These are phyloP conservation scores for Penicillium rolfsii DNA, from an alignment of 2,329 filamentous ascomycete species.

Conservation along the genomic window DNA sequence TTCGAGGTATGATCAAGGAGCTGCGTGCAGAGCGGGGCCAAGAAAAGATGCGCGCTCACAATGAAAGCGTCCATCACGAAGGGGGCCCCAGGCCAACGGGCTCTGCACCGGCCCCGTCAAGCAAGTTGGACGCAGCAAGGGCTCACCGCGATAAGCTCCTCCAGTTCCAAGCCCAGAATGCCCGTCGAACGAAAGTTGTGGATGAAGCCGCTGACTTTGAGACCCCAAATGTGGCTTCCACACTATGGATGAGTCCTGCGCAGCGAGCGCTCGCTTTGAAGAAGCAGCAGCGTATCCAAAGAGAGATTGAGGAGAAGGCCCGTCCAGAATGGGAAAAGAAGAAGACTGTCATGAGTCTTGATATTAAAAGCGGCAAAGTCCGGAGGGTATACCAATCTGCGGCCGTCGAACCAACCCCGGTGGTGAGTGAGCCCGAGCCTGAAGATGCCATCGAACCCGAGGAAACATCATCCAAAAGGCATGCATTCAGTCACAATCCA, in stretches of 20 bases:
- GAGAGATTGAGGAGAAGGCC: slow-evolving; percentile 85
- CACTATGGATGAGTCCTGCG: slow-evolving; percentile 81
- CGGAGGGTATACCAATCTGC: slow-evolving; percentile 57
- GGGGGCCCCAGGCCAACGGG: slow-evolving; percentile 35
- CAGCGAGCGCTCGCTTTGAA: slow-evolving; percentile 83
- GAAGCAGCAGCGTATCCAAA: slow-evolving; percentile 77
- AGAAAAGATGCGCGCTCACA: slow-evolving; percentile 82
- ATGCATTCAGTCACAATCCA: slow-evolving; percentile 50
- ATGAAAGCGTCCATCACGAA: slow-evolving; percentile 53
- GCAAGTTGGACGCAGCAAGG: slow-evolving; percentile 69
- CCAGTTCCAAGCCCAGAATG: slow-evolving; percentile 82
- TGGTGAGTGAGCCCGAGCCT: slow-evolving; percentile 22
- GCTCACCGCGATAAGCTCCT: slow-evolving; percentile 81
- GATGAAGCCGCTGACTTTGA: slow-evolving; percentile 82
- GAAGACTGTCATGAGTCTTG: slow-evolving; percentile 80
- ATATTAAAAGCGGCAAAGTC: slow-evolving; percentile 76
- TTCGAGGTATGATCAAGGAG: slow-evolving; percentile 82
- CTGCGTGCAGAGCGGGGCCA: slow-evolving; percentile 82
- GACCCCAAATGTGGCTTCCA: slow-evolving; percentile 62
- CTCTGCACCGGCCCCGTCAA: slow-evolving; percentile 33
- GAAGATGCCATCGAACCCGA: slow-evolving; percentile 17
- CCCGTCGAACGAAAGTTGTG: slow-evolving; percentile 77
- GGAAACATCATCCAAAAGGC: slow-evolving; percentile 28
- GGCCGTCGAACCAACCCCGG: slow-evolving; percentile 31
- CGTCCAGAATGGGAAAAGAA: slow-evolving; percentile 88